Evolutionary conservation across 2,329 filamentous ascomycete species (phyloP), one percentile per base, ranked within the genome.

Genomic region (Ophiostoma piceae): DNA sequence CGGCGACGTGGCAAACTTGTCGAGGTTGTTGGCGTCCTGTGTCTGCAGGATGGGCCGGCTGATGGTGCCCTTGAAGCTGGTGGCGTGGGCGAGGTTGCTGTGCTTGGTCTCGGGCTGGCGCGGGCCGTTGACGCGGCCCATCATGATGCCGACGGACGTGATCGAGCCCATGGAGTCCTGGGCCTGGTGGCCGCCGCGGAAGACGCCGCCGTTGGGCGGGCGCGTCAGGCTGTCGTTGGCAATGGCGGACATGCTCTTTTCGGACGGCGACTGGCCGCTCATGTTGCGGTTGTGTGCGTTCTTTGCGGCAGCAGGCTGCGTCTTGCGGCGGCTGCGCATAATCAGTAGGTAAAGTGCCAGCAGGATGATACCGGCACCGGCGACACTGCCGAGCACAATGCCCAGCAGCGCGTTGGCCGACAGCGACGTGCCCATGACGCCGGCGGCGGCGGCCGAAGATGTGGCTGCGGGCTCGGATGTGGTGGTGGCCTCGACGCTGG

Each of bases 331-430:
- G 39, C 85, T 83, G 71, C 84, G 84, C 76, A 86, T 84, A 32
- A 93, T 79, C 37, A 90, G 82, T 67, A 95, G 81, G 26, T 97
- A 83, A n/a, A 92, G 77, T 1, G 91, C 77, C 35, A 91, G 83
- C n/a, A 96, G 81, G 7, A 91, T 91, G 67, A 92, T 91, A 43
- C 92, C 94, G 1, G 37, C 22, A 29, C 22, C 35, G 8, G 47
- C 68, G 11, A 67, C 37, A 39, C 47, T 64, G 29, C 68, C 68
- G 7, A 71, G 68, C 6, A 69, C 43, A 26, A 71, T 66, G 6
- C 70, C 70, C 43, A 97, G 84, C 37, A 97, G 90, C 8, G 87
- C 74, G 79, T 84, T 81, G 77, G 81, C 76, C 71, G 78, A 76
- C 67, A 78, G 73, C 64, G 71, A 69, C n/a, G 75, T 68, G 1